These are phyloP conservation scores for Bryum argenteum DNA, from an alignment of 225 moss, liverwort and hornwort genomes.

Conservation along the genomic window DNA sequence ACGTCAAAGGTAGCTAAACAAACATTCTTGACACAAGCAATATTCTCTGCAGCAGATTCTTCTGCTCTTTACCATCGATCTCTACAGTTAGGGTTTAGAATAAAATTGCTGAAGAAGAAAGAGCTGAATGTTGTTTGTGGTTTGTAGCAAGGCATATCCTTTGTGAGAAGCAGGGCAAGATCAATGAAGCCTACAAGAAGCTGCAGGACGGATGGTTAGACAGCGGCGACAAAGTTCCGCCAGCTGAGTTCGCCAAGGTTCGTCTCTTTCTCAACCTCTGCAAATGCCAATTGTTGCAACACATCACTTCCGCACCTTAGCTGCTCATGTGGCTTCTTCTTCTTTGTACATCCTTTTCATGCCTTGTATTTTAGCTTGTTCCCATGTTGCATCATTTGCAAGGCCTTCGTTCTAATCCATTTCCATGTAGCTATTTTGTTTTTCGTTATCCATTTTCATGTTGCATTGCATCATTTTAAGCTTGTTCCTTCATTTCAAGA, in stretches of 20 bases:
- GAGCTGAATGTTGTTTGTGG: not conserved
- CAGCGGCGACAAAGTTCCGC: constrained; percentile 97
- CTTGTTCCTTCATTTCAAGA: too few species aligned
- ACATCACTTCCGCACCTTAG: too few species aligned
- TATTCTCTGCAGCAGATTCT: not conserved
- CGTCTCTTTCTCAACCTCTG: constrained; percentile 2
- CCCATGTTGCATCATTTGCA: too few species aligned
- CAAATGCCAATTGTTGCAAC: too few species aligned
- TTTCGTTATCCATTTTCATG: too few species aligned
- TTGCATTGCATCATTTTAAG: too few species aligned
- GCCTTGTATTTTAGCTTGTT: too few species aligned
- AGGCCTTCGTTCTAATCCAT: too few species aligned
- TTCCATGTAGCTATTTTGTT: too few species aligned
- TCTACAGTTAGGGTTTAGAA: constrained; percentile 32
- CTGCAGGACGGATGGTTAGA: constrained; percentile 97
- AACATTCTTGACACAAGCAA: not conserved
- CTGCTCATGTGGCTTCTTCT: too few species aligned
- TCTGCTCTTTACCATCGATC: not conserved
- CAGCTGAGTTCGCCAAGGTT: constrained; percentile 98
- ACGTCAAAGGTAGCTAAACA: constrained; percentile 75
- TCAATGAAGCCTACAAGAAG: constrained; percentile 98
- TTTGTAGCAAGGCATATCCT: constrained; percentile 87
- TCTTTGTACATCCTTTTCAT: too few species aligned
- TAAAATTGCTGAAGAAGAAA: constrained; percentile 18
- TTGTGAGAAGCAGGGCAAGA: constrained; percentile 94